These are phyloP conservation scores for Sugiyamaella sp. DNA, from an alignment of 1,139 yeast species.

Conservation along the genomic window DNA sequence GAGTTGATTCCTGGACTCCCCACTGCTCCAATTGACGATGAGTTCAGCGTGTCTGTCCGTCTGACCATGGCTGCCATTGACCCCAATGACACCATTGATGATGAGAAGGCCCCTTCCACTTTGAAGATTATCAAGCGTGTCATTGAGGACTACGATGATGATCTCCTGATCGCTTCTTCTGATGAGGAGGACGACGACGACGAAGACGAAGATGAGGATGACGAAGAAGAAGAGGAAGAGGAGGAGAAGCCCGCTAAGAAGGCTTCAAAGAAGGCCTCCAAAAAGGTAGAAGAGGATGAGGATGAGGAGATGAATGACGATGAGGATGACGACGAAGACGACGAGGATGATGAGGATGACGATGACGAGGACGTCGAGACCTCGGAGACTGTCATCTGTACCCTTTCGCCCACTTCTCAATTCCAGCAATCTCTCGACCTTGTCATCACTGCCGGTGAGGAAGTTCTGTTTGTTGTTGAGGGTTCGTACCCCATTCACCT, in stretches of 20 bases:
- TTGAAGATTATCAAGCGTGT: conserved; percentile 82
- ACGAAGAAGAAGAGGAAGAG: conserved; percentile 19
- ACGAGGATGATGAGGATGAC: background rate
- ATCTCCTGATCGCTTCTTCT: conserved; percentile 51
- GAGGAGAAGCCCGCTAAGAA: background rate
- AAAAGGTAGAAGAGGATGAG: conserved; percentile 52
- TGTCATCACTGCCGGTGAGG: conserved; percentile 91
- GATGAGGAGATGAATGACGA: background rate
- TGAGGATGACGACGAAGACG: background rate
- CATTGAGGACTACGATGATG: conserved; percentile 52
- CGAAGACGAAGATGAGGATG: conserved; percentile 28
- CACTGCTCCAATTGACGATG: conserved; percentile 81
- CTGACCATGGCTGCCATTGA: conserved; percentile 95
- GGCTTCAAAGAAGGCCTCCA: conserved; percentile 48
- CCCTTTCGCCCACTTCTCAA: conserved; percentile 75
- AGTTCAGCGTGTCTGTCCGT: conserved; percentile 85
- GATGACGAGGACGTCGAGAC: conserved; percentile 54
- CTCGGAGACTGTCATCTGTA: conserved; percentile 83
- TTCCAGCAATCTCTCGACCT: conserved; percentile 91
- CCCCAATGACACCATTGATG: conserved; percentile 79
- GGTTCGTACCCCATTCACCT: conserved; percentile 94
- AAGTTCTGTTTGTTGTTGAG: conserved; percentile 88
- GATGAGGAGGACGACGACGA: conserved; percentile 42
- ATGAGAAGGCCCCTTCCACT: conserved; percentile 70
- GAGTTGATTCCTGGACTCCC: conserved; percentile 86